Base-by-base conservation (phyloP, 306 rosid genomes). In the Albizia julibrissin region DNA sequence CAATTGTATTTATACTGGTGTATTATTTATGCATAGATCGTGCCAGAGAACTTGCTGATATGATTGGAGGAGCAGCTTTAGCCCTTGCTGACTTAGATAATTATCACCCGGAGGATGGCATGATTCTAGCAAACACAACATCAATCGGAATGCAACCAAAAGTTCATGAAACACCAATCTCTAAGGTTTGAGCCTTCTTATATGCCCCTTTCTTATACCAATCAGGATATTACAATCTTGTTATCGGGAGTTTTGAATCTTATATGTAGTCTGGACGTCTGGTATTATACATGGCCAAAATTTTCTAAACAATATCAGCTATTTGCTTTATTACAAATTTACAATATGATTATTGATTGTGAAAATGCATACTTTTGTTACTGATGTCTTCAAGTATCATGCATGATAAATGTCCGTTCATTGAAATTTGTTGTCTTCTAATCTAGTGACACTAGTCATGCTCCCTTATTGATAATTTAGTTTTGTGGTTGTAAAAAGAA, bases 61-160 rank as follows among this genome's bases (percentile, higher is more conserved):
- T 78, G 49, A 54, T 94, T 59, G 98, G 98, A 67, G 98, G 92
- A 77, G 90, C 90, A 31, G 94, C 98, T 82, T 29, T 94, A 79
- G 78, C 98, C 75, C 91, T 94, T 67, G 84, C 91, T 46, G 95
- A 92, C 82, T 87, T 94, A 61, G 91, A 86, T 65, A 90, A 78
- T 84, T 94, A 83, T 82, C 92, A 88, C 77, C 97, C 95, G 0
- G 98, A 92, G 91, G 90, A 88, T 84, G 97, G 89, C 70, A 92
- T 94, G 97, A 91, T 94, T 88, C 97, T 94, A 82, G 98, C 97
- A 40, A 94, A 92, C 87, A 89, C 97, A 37, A 92, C 98, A 74
- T 91, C 98, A 26, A 89, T 94, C 61, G 98, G 98, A 86, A 92
- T 94, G 98, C 92, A 92, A 73, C 98, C 98, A 69, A 94, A 88